Base-by-base conservation (phyloP, 2,329 filamentous ascomycete species). In the Eutypa lata region DNA sequence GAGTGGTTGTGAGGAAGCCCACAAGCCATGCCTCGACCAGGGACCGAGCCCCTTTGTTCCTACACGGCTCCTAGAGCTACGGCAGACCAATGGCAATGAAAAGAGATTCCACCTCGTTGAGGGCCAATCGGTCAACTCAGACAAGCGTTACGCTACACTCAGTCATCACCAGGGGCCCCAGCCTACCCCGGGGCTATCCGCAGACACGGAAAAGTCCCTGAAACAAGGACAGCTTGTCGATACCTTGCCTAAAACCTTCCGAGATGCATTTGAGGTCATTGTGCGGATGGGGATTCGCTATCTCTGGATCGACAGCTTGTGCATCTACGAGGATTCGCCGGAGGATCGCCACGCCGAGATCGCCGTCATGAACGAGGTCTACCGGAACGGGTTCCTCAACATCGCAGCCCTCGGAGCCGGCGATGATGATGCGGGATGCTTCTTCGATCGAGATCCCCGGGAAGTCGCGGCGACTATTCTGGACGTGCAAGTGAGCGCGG, bases 351-450 rank as follows among this genome's bases (percentile, higher is more conserved):
- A 4, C n/a, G 35, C 35, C 13, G 35, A 14, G 13, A 14, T 14
- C 13, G 13, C 35, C 13, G 35, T 16, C 13, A 14, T 14, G 13
- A 38, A 18, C n/a, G 35, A 38, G 13, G n/a, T 18, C 37, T 42
- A 42, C 37, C 33, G 35, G 22, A 40, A 49, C 24, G 19, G 48
- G 10, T 24, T n/a, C 24, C 35, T 49, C 6, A 49, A 49, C 33
- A 49, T 49, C 22, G 48, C 37, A 8, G 48, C 48, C 21, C 48
- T 49, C n/a, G 24, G 35, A 3, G 48, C 35, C 21, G n/a, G 13
- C 19, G 13, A n/a, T 22, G 33, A 40, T 6, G 24, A 40, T 19
- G 48, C 24, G 3, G 48, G 48, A 16, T 35, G 10, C 13, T 49
- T 49, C 33, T 49, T 42, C 22, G 11, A 14, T n/a, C 48, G 48